Conservation (phyloP, 1,284 basidiomycete genomes). For the Peniophora sp. region DNA sequence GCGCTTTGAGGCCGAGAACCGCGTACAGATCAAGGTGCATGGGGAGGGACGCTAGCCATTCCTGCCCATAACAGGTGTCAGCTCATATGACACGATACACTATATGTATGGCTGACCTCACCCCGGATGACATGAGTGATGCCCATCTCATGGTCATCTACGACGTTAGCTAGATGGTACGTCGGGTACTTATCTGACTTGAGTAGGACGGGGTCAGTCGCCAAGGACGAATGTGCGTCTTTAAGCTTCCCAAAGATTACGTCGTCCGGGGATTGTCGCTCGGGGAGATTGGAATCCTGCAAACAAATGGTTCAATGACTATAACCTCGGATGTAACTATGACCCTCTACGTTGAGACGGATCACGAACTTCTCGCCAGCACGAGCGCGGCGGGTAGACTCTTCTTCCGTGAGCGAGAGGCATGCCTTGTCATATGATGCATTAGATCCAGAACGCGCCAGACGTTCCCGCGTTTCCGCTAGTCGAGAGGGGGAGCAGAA, state of each 20-base stretch:
- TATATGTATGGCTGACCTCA: conserved; percentile 48
- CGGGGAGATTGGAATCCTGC: conserved; percentile 48
- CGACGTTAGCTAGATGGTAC: conserved; percentile 93
- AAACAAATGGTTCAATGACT: conserved; percentile 3
- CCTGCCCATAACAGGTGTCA: conserved; percentile 35
- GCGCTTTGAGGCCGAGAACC: conserved; percentile 65
- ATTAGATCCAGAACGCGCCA: conserved; percentile 66
- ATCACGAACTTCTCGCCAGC: conserved; percentile 77
- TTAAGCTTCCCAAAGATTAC: conserved; percentile 71
- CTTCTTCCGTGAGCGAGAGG: conserved; percentile 79
- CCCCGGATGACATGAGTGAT: conserved; percentile 95
- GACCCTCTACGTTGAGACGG: conserved; percentile 70
- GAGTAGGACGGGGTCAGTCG: conserved; percentile 88
- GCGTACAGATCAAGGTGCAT: conserved; percentile 89
- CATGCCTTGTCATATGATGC: conserved; percentile 82
- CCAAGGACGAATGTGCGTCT: conserved; percentile 68
- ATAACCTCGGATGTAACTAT: conserved; percentile 7
- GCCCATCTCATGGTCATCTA: conserved; percentile 94
- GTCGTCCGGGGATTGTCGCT: conserved; percentile 44
- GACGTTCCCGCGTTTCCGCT: conserved; percentile 53
- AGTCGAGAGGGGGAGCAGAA: conserved; percentile 80
- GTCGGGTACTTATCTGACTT: conserved; percentile 94
- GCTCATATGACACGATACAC: neutral
- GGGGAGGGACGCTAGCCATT: conserved; percentile 95
- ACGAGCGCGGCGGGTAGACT: conserved; percentile 65